Base-by-base conservation (phyloP, 768 basidiomycete genomes). In the Pholiota conissans region DNA sequence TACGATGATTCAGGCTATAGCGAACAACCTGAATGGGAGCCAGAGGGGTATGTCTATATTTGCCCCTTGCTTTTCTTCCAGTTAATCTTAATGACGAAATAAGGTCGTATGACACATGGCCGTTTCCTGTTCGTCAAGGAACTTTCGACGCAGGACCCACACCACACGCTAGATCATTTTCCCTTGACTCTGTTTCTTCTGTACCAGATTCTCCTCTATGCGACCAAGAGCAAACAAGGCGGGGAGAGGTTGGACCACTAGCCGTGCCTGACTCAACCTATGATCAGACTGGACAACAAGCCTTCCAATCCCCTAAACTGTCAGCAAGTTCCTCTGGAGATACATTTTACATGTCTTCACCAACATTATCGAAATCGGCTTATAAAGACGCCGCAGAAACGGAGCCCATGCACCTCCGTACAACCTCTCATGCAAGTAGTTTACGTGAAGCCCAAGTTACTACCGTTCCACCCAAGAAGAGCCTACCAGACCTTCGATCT, bases 401-500 rank as follows among this genome's bases (percentile, higher is more conserved):
- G 1, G 64, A 73, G 47, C 84, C 83, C 78, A 81, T 67, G 76
- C 84, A 59, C 84, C 85, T 11, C 76, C 63, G 80, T 74, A 53
- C 76, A 66, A 39, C 78, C 69, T 61, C 73, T 56, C 55, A 74
- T 65, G 59, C 72, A 61, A 59, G 67, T 74, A 58, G 69, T 67
- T 34, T 75, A 73, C 52, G 66, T 68, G 67, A 51, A 39, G 45
- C 60, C 26, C 49, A 50, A 32, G 40, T 51, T 18, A 11, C 39
- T 11, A 49, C 55, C 28, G 67, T 86, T 28, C 64, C 72, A 2
- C 77, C 77, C 30, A 95, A 93, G 77, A 91, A 95, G 73, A 94
- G 92, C 56, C 77, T 96, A 56, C 94, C 95, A 6, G 93, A 97
- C 67, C 75, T 96, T 47, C 82, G 90, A 27, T 57, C 47, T 20